Evolutionary conservation across 257 asterid genomes (phyloP).

Genomic region (Penstemon barbatus): DNA sequence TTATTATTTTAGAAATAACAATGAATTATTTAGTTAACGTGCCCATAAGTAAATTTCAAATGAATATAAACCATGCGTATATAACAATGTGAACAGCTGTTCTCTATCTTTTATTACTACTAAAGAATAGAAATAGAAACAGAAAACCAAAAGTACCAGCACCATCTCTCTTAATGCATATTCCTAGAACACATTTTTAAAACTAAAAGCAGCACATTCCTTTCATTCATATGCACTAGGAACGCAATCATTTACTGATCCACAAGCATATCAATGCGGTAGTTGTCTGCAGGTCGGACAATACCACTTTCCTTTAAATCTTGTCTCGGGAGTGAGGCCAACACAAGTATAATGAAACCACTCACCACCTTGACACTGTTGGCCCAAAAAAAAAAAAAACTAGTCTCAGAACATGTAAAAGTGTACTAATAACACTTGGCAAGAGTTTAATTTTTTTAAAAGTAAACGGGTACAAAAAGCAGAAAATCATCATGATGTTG

Average conservation of each 20-base stretch:
- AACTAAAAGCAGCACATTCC: too few species aligned
- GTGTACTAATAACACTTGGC: neutral
- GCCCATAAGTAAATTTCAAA: too few species aligned
- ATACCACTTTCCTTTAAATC: constrained; percentile 95
- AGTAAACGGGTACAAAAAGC: neutral
- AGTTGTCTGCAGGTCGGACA: constrained; percentile 87
- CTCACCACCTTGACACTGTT: constrained; percentile 98
- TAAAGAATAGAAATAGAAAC: too few species aligned
- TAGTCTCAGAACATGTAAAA: constrained; percentile 19
- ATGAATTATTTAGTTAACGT: too few species aligned
- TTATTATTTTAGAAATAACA: too few species aligned
- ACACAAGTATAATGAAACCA: constrained; percentile 99
- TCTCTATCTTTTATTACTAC: too few species aligned
- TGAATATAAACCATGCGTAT: too few species aligned
- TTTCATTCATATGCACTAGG: too few species aligned
- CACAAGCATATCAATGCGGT: constrained; percentile 35
- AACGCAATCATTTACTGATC: neutral
- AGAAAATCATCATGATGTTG: constrained; percentile 1
- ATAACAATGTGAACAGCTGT: too few species aligned
- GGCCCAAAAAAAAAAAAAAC: neutral
- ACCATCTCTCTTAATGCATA: too few species aligned
- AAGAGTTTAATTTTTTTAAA: neutral
- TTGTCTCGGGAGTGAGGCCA: constrained; percentile 91
- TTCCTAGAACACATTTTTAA: too few species aligned
- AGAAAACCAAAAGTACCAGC: too few species aligned